phyloP scores from a whole-genome alignment of 768 basidiomycete species.

The Trametopsis cervina region DNA sequence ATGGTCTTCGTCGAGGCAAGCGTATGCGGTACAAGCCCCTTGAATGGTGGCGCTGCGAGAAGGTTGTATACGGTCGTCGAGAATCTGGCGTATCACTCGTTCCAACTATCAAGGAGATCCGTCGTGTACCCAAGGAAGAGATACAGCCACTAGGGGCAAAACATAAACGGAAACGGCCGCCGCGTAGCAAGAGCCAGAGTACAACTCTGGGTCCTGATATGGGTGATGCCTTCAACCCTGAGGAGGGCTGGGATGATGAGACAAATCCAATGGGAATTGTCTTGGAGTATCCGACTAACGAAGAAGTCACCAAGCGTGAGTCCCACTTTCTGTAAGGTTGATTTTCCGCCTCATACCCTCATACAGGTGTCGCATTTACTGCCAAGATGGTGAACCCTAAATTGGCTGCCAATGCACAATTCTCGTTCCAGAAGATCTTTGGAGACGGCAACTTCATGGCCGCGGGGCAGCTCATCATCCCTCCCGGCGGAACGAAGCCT shows the following conservation, averaged over 20 bases:
- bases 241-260: slow-evolving; percentile 80
- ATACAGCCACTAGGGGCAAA: slow-evolving; percentile 39
- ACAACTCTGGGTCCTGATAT: slow-evolving; percentile 38
- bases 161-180: slow-evolving; percentile 27
- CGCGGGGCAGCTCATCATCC: slow-evolving; percentile 80
- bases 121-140: slow-evolving; percentile 47
- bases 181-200: slow-evolving; percentile 32
- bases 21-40: slow-evolving; percentile 69
- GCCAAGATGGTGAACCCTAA: slow-evolving; percentile 57
- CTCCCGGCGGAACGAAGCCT: slow-evolving; percentile 74
- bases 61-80: slow-evolving; percentile 71
- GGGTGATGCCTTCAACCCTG: slow-evolving; percentile 23
- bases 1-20: slow-evolving; percentile 62
- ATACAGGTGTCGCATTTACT: slow-evolving; percentile 73
- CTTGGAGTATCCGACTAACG: slow-evolving; percentile 52
- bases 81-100: slow-evolving; percentile 45
- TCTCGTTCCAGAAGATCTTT: slow-evolving; percentile 89
- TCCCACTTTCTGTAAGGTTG: slow-evolving; percentile 10
- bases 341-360: background rate
- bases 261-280: slow-evolving; percentile 65
- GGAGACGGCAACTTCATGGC: slow-evolving; percentile 89
- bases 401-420: slow-evolving; percentile 54
- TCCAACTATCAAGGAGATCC: slow-evolving; percentile 60
- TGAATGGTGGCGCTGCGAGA: slow-evolving; percentile 92
- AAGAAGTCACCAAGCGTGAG: slow-evolving; percentile 70